These are phyloP conservation scores for Rhypophila decipiens DNA, from an alignment of 495 filamentous ascomycete genomes.

Conservation along the genomic window DNA sequence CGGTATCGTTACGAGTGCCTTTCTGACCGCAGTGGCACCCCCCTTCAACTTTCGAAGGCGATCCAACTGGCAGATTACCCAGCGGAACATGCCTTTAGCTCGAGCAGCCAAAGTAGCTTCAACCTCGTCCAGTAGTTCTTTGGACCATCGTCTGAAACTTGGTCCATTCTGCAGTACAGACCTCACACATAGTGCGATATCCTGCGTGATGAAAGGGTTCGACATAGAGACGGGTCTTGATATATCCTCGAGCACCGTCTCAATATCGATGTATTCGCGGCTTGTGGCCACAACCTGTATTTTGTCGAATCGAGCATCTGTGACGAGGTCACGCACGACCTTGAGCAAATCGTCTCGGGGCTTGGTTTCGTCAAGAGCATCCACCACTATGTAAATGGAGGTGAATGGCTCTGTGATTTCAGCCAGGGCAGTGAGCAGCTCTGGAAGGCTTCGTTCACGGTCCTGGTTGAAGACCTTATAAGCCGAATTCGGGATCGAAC, in stretches of 20 bases:
- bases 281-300: conserved; percentile 36
- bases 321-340: conserved; percentile 19
- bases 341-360: conserved; percentile 14
- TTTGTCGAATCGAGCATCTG: conserved; percentile 23
- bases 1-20: no score
- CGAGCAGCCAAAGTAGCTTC: no score
- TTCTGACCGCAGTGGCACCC: no score
- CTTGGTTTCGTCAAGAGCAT: conserved; percentile 31
- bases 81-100: no score
- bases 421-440: conserved; percentile 9
- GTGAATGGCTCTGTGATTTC: conserved; percentile 2
- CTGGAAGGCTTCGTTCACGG: neutral
- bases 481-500: conserved; percentile 10
- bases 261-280: conserved; percentile 38
- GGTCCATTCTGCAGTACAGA: no score
- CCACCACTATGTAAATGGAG: conserved; percentile 22
- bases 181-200: no score
- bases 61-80: no score
- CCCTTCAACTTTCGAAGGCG: no score
- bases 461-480: conserved; percentile 8
- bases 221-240: conserved; percentile 10
- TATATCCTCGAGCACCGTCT: conserved; percentile 8
- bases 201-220: conserved; percentile 3
- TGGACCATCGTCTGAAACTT: no score
- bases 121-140: no score